These are phyloP conservation scores for Fusarium haematococcum DNA, from an alignment of 2,329 filamentous ascomycete species.

Conservation along the genomic window DNA sequence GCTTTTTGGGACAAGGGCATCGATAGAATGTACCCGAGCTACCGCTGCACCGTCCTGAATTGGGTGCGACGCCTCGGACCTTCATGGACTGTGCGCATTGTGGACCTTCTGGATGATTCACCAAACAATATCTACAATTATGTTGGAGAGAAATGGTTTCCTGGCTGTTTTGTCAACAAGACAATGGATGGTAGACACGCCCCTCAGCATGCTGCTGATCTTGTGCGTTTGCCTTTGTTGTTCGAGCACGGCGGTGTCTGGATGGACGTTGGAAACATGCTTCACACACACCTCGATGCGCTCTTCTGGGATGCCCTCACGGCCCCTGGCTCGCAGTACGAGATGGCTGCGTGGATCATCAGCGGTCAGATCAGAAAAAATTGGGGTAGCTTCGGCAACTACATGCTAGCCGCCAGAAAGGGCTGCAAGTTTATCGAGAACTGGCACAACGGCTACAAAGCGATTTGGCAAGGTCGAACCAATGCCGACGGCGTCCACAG, in stretches of 20 bases:
- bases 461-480: conserved; percentile 50
- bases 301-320: conserved; percentile 57
- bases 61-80: conserved; percentile 56
- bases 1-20: conserved; percentile 58
- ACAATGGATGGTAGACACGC: conserved; percentile 55
- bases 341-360: conserved; percentile 51
- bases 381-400: conserved; percentile 54
- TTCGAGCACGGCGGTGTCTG: conserved; percentile 57
- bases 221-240: conserved; percentile 57
- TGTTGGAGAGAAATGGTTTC: conserved; percentile 45
- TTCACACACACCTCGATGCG: conserved; percentile 55
- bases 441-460: conserved; percentile 55
- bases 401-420: conserved; percentile 56
- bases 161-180: conserved; percentile 39
- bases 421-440: conserved; percentile 56
- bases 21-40: conserved; percentile 51
- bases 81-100: conserved; percentile 55
- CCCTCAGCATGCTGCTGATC: conserved; percentile 60
- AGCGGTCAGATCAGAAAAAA: conserved; percentile 48
- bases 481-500: conserved; percentile 50
- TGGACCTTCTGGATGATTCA: conserved; percentile 52
- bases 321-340: conserved; percentile 50
- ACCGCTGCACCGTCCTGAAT: conserved; percentile 52
- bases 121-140: conserved; percentile 54
- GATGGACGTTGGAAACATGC: conserved; percentile 57